Percentiles rank a stretch among this genome's conserved stretches.
These are phyloP conservation scores for Misopates orontium DNA, from an alignment of 257 asterid species.

Conservation along the genomic window DNA sequence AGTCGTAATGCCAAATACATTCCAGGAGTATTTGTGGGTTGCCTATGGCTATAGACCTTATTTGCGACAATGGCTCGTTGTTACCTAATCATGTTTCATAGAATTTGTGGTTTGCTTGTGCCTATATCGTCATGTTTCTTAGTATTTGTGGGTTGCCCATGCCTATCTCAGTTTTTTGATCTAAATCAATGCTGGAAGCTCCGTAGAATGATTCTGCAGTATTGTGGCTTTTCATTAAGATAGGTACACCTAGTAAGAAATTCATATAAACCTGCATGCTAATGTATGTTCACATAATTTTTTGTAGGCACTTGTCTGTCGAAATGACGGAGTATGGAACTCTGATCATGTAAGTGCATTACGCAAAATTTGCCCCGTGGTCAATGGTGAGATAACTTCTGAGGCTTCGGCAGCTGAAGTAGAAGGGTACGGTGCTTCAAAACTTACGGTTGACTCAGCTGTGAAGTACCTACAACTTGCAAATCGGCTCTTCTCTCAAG, in stretches of 20 bases:
- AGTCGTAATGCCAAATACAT: not conserved
- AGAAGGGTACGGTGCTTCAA: slow-evolving; percentile 97
- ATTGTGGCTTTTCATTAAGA: not conserved
- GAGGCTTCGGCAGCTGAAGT: slow-evolving; percentile 97
- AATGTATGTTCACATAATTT: slow-evolving; percentile 25
- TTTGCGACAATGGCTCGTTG: too few species aligned
- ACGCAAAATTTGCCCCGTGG: slow-evolving; percentile 98
- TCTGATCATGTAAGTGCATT: slow-evolving; percentile 76
- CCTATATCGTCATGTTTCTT: too few species aligned
- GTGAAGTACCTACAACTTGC: slow-evolving; percentile 98
- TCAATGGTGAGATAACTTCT: slow-evolving; percentile 68
- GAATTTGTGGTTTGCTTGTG: too few species aligned
- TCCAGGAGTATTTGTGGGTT: not conserved
- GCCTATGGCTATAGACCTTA: too few species aligned
- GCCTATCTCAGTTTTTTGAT: not conserved
- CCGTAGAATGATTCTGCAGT: not conserved
- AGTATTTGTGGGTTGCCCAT: not conserved
- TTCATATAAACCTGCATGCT: slow-evolving; percentile 32
- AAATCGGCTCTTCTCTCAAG: slow-evolving; percentile 94
- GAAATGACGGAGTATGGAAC: slow-evolving; percentile 99
- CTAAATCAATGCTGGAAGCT: not conserved
- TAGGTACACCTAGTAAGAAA: not conserved
- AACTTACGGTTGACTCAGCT: slow-evolving; percentile 97
- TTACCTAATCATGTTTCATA: too few species aligned
- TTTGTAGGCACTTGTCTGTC: slow-evolving; percentile 81